These are phyloP conservation scores for Blastomyces gilchristii DNA, from an alignment of 2,329 filamentous ascomycete genomes.

Conservation along the genomic window DNA sequence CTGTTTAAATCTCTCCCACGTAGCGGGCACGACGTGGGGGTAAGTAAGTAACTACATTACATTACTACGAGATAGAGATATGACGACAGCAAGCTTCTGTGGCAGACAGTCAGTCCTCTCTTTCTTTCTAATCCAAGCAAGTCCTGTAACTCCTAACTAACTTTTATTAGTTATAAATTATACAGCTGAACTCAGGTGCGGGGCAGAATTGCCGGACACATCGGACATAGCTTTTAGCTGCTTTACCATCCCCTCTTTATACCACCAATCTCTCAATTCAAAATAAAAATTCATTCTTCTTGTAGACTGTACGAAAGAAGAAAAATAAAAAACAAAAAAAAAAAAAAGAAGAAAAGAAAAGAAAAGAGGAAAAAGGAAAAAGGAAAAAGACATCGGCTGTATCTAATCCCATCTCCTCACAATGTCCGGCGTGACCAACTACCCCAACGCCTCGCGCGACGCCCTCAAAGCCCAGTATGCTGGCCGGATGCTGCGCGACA, in stretches of 20 bases:
- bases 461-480: slow-evolving; percentile 36
- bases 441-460: slow-evolving; percentile 12
- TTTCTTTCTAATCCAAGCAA: neutral
- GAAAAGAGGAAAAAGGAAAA: neutral
- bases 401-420: neutral
- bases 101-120: no score
- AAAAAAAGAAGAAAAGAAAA: no score
- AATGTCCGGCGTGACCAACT: slow-evolving; percentile 15
- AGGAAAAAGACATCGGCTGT: neutral
- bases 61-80: no score
- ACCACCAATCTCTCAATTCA: neutral
- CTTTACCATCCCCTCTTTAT: neutral
- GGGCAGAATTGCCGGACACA: neutral
- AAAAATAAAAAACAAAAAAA: neutral
- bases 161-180: no score
- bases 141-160: neutral
- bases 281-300: neutral
- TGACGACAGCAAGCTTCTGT: no score
- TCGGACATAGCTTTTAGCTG: neutral
- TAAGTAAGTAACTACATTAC: no score
- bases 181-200: neutral
- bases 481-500: slow-evolving; percentile 48
- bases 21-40: no score
- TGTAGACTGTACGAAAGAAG: neutral
- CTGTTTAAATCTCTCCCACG: no score